Evolutionary conservation across 306 rosid species (phyloP).

Genomic region (Vigna hirtella): DNA sequence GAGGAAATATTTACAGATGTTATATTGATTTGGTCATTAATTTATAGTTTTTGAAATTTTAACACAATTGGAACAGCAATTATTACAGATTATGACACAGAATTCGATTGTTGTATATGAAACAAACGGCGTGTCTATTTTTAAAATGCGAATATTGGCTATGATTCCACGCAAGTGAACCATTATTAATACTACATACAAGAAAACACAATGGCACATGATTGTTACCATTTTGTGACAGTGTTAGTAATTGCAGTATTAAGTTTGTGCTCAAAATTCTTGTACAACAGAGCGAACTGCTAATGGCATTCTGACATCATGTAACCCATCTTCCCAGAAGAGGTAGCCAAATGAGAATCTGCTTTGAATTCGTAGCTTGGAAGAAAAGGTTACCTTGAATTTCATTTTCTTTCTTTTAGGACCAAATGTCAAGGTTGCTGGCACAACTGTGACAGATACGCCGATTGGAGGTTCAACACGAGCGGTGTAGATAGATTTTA

Average conservation of each 20-base stretch:
- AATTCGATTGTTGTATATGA: neutral
- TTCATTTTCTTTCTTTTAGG: conserved; percentile 49
- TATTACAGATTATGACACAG: neutral
- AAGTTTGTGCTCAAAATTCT: conserved; percentile 49
- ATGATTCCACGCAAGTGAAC: too few relatives aligned
- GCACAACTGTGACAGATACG: conserved; percentile 51
- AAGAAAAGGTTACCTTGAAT: conserved; percentile 53
- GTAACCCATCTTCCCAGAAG: conserved; percentile 63
- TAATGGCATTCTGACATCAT: conserved; percentile 59
- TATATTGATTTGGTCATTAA: too few relatives aligned
- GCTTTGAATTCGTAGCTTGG: conserved; percentile 54
- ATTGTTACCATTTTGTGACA: neutral
- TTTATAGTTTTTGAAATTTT: too few relatives aligned
- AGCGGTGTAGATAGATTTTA: conserved; percentile 52
- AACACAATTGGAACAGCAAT: neutral
- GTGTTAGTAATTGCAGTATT: conserved; percentile 21
- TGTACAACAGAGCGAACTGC: conserved; percentile 52
- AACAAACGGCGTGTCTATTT: neutral
- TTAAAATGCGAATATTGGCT: neutral
- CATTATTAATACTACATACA: neutral
- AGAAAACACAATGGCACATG: neutral
- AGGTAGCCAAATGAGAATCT: conserved; percentile 68
- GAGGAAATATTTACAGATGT: too few relatives aligned
- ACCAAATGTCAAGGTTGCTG: conserved; percentile 48
- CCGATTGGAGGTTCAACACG: conserved; percentile 57